phyloP scores from a whole-genome alignment of 768 basidiomycete genomes.

The Mrakia blollopis region DNA sequence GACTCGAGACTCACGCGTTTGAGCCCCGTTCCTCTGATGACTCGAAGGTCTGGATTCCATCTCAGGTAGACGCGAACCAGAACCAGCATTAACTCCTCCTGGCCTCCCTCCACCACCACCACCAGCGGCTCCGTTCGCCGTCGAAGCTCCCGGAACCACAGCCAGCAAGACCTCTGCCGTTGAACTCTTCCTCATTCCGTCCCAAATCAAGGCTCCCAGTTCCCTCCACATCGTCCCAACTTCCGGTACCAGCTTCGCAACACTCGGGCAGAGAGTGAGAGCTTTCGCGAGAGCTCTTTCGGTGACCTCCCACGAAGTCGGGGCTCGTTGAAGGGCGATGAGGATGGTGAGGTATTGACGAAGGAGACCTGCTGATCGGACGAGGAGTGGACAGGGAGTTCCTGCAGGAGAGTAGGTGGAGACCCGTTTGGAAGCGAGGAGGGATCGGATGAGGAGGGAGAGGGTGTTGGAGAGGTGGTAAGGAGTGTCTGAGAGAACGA shows the following conservation, averaged over 20 bases:
- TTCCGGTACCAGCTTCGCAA: constrained; percentile 18
- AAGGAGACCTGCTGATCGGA: constrained; percentile 18
- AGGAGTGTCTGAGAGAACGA: constrained; percentile 4
- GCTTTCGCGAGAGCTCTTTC: constrained; percentile 28
- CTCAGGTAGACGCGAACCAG: too few species aligned
- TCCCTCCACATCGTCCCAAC: constrained; percentile 15
- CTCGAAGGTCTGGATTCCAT: background rate
- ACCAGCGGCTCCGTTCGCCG: background rate
- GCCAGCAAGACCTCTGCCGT: constrained; percentile 22
- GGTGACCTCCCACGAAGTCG: constrained; percentile 21
- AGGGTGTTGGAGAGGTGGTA: constrained; percentile 29
- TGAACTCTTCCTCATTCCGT: constrained; percentile 8
- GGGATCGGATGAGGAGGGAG: constrained; percentile 29
- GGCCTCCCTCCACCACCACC: background rate
- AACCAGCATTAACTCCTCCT: background rate
- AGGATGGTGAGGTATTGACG: constrained; percentile 17
- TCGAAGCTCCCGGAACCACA: background rate
- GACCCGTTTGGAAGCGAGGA: constrained; percentile 25
- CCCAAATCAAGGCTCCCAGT: constrained; percentile 7
- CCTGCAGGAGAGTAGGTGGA: background rate
- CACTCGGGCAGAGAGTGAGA: constrained; percentile 20
- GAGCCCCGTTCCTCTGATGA: background rate
- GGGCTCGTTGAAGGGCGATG: constrained; percentile 19
- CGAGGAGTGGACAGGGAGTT: constrained; percentile 5
- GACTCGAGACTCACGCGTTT: background rate